Evolutionary conservation across 2,329 filamentous ascomycete species (phyloP).

Genomic region (Pseudonectria foliicola): DNA sequence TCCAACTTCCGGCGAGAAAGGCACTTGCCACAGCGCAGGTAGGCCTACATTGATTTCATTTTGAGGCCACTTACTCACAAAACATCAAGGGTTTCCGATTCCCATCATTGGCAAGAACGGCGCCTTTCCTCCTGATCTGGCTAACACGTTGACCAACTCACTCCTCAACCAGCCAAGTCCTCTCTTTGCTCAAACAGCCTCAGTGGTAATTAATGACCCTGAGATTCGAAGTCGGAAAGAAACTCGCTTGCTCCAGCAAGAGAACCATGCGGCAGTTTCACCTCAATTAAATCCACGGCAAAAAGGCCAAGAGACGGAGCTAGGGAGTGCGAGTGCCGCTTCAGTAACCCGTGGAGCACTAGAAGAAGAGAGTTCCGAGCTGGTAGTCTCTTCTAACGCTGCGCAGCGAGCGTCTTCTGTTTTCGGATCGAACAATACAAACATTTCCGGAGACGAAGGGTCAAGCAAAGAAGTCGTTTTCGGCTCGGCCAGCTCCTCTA

Average conservation of each 20-base stretch:
- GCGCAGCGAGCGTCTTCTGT: slow-evolving; percentile 6
- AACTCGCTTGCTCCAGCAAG: slow-evolving; percentile 21
- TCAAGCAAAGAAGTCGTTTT: slow-evolving; percentile 5
- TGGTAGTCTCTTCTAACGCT: slow-evolving; percentile 2
- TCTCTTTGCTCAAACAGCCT: slow-evolving; percentile 25
- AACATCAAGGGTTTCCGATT: slow-evolving; percentile 9
- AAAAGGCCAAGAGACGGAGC: slow-evolving; percentile 28
- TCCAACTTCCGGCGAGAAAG: slow-evolving; percentile 24
- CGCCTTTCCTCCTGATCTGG: slow-evolving; percentile 27
- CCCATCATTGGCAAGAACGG: slow-evolving; percentile 12
- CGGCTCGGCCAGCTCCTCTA: slow-evolving; percentile 12
- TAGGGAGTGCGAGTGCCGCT: slow-evolving; percentile 38
- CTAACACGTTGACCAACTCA: slow-evolving; percentile 39
- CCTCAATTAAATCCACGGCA: slow-evolving; percentile 5
- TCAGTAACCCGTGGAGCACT: slow-evolving; percentile 21
- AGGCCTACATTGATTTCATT: neutral
- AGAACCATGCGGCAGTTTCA: slow-evolving; percentile 10
- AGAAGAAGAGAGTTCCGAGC: slow-evolving; percentile 11
- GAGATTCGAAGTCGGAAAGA: slow-evolving; percentile 41
- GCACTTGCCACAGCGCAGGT: slow-evolving; percentile 13
- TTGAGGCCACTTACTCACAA: slow-evolving; percentile 2
- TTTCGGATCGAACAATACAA: slow-evolving; percentile 2
- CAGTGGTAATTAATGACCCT: slow-evolving; percentile 23
- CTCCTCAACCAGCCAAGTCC: slow-evolving; percentile 41
- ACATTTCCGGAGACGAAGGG: slow-evolving; percentile 6